Evolutionary conservation across 768 basidiomycete species (phyloP).

Genomic region (Boletellus sp.): DNA sequence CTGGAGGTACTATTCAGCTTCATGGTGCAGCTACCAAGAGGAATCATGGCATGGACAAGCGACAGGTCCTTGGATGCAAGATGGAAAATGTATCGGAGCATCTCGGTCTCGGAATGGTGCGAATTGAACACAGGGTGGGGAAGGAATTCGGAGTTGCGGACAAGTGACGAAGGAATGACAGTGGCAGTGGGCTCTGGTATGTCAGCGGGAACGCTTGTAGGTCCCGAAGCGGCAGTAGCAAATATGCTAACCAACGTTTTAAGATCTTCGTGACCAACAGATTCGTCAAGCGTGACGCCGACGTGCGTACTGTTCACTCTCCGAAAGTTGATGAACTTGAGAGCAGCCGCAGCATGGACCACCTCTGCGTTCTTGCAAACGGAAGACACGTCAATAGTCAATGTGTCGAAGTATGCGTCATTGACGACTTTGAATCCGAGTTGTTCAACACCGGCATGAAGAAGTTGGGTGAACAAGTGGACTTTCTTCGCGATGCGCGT

Average conservation of each 20-base stretch:
- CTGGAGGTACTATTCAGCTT: slow-evolving; percentile 98
- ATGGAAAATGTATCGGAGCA: slow-evolving; percentile 94
- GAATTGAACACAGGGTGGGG: slow-evolving; percentile 92
- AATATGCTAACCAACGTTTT: slow-evolving; percentile 80
- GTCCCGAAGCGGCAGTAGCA: slow-evolving; percentile 54
- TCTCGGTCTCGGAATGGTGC: slow-evolving; percentile 97
- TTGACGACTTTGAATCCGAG: slow-evolving; percentile 76
- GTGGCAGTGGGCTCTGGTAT: slow-evolving; percentile 40
- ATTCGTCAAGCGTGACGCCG: slow-evolving; percentile 92
- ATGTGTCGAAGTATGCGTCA: slow-evolving; percentile 83
- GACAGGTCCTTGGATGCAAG: slow-evolving; percentile 93
- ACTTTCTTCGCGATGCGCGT: slow-evolving; percentile 83
- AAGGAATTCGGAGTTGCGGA: slow-evolving; percentile 67
- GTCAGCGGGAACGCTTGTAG: slow-evolving; percentile 43
- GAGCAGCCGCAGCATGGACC: slow-evolving; percentile 66
- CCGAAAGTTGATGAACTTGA: slow-evolving; percentile 80
- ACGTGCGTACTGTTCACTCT: slow-evolving; percentile 68
- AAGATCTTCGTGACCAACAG: slow-evolving; percentile 71
- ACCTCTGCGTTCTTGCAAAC: slow-evolving; percentile 51
- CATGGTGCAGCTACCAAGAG: slow-evolving; percentile 95
- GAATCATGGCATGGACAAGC: slow-evolving; percentile 94
- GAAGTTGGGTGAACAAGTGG: slow-evolving; percentile 79
- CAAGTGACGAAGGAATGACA: slow-evolving; percentile 52
- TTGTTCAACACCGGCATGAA: slow-evolving; percentile 60
- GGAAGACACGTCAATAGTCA: slow-evolving; percentile 71